phyloP scores from a whole-genome alignment of 805 yeast species.

The Isabelozyma gotoi region DNA sequence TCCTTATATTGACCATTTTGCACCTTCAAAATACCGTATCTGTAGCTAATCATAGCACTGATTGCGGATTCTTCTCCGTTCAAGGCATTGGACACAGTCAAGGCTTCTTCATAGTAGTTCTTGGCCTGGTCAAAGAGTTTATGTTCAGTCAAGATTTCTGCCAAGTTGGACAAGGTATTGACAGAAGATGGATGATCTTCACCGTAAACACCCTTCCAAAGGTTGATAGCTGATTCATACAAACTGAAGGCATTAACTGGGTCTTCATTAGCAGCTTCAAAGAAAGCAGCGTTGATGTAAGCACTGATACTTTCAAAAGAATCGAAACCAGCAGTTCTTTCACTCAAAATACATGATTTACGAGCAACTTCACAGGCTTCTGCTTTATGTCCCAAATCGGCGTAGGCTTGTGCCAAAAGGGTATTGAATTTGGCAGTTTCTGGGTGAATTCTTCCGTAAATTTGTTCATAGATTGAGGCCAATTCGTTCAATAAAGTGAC shows the following conservation, averaged over 20 bases:
- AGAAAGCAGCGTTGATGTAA: conserved; percentile 70
- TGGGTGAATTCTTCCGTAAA: conserved; percentile 77
- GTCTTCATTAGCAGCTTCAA: conserved; percentile 63
- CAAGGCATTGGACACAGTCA: conserved; percentile 47
- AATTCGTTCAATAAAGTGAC: conserved; percentile 67
- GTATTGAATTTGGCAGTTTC: conserved; percentile 73
- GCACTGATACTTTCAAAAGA: conserved; percentile 72
- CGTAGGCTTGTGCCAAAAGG: conserved; percentile 63
- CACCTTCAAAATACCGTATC: conserved; percentile 51
- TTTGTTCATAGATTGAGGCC: conserved; percentile 72
- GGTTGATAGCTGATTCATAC: conserved; percentile 56
- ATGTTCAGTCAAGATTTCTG: conserved; percentile 52
- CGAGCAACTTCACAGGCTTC: conserved; percentile 68
- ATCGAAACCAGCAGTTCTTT: conserved; percentile 80
- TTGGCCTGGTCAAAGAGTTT: conserved; percentile 49
- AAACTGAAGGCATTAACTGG: conserved; percentile 61
- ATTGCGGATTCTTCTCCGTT: conserved; percentile 62
- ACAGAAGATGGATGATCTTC: conserved; percentile 69
- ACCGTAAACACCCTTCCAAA: conserved; percentile 60
- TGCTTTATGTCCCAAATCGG: conserved; percentile 52
- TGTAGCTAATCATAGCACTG: conserved; percentile 66
- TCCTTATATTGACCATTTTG: conserved; percentile 50
- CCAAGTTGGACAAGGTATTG: conserved; percentile 61
- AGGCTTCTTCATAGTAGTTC: conserved; percentile 52
- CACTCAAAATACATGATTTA: conserved; percentile 69